These are phyloP conservation scores for Datura wrightii DNA, from an alignment of 257 asterid species.

Conservation along the genomic window DNA sequence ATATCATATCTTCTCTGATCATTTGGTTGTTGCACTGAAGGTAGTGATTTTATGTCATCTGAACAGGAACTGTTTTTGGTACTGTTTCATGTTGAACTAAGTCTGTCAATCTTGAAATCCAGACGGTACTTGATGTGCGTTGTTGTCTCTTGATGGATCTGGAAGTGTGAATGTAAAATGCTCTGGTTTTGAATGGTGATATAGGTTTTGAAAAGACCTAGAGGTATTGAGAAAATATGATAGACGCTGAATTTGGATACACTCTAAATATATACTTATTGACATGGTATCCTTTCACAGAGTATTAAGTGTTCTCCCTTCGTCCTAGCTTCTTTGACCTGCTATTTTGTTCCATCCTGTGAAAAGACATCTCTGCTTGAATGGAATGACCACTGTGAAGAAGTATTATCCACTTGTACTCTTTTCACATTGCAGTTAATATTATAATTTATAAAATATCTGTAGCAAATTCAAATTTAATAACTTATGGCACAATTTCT, in stretches of 20 bases:
- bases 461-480: background rate
- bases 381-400: background rate
- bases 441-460: background rate
- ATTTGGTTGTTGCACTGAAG: background rate
- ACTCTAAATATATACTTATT: background rate
- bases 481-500: background rate
- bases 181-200: background rate
- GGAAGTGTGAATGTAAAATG: background rate
- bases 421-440: background rate
- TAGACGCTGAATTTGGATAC: background rate
- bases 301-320: background rate
- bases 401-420: background rate
- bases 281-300: background rate
- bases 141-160: slow-evolving; percentile 19
- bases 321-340: background rate
- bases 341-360: background rate
- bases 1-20: background rate
- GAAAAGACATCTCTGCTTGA: background rate
- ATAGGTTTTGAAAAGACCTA: background rate
- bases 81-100: background rate
- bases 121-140: background rate
- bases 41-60: background rate
- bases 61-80: background rate
- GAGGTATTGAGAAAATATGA: background rate
- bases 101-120: background rate